These are phyloP conservation scores for Drosera spatulata DNA, from an alignment of 179 eudicot genomes.

Conservation along the genomic window DNA sequence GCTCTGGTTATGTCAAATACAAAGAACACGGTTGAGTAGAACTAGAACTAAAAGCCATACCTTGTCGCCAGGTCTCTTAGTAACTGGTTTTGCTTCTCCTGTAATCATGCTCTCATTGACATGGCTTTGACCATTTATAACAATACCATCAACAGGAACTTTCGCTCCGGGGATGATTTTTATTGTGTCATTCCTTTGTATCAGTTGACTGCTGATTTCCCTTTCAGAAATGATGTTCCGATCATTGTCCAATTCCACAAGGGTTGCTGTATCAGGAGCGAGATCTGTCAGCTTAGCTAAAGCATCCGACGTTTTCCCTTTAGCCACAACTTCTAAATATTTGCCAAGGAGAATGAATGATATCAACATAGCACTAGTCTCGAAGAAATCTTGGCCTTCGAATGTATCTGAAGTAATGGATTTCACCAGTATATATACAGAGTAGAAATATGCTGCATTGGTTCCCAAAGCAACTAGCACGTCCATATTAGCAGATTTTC, in stretches of 20 bases:
- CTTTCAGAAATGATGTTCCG: constrained; percentile 55
- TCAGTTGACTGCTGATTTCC: constrained; percentile 74
- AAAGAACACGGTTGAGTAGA: no score
- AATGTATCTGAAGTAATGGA: constrained; percentile 64
- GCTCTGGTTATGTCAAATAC: no score
- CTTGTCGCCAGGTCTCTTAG: constrained; percentile 58
- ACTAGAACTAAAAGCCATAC: constrained; percentile 12
- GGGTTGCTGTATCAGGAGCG: constrained; percentile 71
- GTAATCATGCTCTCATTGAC: constrained; percentile 97
- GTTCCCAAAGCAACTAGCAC: constrained; percentile 92
- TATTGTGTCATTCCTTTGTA: constrained; percentile 75
- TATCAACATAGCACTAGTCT: constrained; percentile 94
- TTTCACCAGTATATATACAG: constrained; percentile 62
- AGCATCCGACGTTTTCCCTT: constrained; percentile 95
- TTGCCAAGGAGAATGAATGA: constrained; percentile 89
- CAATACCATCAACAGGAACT: constrained; percentile 83
- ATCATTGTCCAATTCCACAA: constrained; percentile 43
- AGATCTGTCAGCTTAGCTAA: constrained; percentile 93
- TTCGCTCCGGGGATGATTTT: constrained; percentile 86
- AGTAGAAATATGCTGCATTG: constrained; percentile 88
- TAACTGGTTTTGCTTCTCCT: constrained; percentile 81
- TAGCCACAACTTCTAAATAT: constrained; percentile 82
- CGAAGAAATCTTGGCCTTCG: constrained; percentile 76
- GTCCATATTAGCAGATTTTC: constrained; percentile 95
- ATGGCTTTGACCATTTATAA: constrained; percentile 88